A percentile compares a stretch with the other conserved stretches of the same genome.
These are phyloP conservation scores for Wickerhamomyces tratensis DNA, from an alignment of 805 yeast genomes.

Conservation along the genomic window DNA sequence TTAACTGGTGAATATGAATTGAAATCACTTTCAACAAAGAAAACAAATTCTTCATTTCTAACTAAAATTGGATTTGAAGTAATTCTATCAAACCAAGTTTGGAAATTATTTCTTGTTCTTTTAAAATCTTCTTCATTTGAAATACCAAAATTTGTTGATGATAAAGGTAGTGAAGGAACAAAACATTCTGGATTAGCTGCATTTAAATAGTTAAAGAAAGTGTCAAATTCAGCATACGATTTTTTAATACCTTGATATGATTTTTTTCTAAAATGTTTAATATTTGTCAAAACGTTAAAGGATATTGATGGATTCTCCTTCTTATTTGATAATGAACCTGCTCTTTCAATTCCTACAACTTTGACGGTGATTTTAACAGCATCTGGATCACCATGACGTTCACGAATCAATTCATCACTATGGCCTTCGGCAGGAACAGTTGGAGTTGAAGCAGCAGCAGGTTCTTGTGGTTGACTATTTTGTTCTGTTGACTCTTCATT, in stretches of 20 bases:
- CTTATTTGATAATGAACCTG: conserved; percentile 39
- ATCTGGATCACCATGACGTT: conserved; percentile 6
- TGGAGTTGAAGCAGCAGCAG: conserved; percentile 9
- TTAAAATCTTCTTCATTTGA: conserved; percentile 73
- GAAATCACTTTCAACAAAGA: conserved; percentile 73
- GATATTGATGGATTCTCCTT: conserved; percentile 72
- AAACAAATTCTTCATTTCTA: conserved; percentile 80
- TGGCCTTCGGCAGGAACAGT: conserved; percentile 8
- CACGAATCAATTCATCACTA: not conserved
- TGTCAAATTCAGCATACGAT: conserved; percentile 67
- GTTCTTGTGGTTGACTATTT: conserved; percentile 6
- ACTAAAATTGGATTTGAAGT: conserved; percentile 68
- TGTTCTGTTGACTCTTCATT: conserved; percentile 6
- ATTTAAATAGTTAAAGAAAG: conserved; percentile 67
- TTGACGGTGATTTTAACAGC: conserved; percentile 38
- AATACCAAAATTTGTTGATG: conserved; percentile 71
- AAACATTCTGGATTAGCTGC: conserved; percentile 86
- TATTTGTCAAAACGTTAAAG: conserved; percentile 58
- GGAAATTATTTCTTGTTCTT: conserved; percentile 50
- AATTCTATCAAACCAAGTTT: conserved; percentile 79
- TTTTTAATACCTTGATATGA: conserved; percentile 68
- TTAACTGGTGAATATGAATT: conserved; percentile 39
- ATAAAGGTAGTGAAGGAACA: conserved; percentile 78
- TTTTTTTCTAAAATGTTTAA: conserved; percentile 69
- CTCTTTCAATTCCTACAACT: conserved; percentile 63